Evolutionary conservation across 495 filamentous ascomycete species (phyloP).

Genomic region (Schizothecium vesticola): DNA sequence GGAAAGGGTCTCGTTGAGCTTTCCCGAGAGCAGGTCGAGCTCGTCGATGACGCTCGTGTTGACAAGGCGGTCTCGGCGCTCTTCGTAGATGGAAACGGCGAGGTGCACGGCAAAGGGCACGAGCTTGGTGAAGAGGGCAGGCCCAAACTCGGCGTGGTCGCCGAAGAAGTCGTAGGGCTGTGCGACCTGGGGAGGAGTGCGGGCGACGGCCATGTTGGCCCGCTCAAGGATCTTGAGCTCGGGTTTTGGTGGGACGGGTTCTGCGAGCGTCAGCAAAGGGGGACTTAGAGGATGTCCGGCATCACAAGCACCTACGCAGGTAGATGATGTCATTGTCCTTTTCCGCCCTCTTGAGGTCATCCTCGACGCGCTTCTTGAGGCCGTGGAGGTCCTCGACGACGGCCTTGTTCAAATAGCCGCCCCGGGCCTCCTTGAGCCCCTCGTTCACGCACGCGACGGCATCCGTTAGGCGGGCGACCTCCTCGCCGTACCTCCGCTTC

Average conservation of each 20-base stretch:
- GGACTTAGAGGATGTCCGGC: neutral
- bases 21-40: constrained; percentile 73
- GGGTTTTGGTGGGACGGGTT: constrained; percentile 78
- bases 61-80: constrained; percentile 80
- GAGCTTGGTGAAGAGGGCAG: constrained; percentile 80
- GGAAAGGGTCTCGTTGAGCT: constrained; percentile 72
- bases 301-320: constrained; percentile 43
- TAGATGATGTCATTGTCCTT: constrained; percentile 97
- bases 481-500: constrained; percentile 91
- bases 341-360: constrained; percentile 87
- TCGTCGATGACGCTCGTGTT: constrained; percentile 81
- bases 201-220: constrained; percentile 79
- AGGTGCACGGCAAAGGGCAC: constrained; percentile 95
- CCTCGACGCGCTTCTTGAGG: constrained; percentile 72
- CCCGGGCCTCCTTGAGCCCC: constrained; percentile 72
- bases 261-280: constrained; percentile 25
- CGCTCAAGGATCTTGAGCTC: constrained; percentile 81
- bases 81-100: constrained; percentile 90
- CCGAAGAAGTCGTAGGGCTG: constrained; percentile 74
- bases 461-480: constrained; percentile 81
- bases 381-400: constrained; percentile 80
- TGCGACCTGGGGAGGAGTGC: constrained; percentile 75
- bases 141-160: constrained; percentile 72
- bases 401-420: constrained; percentile 71
- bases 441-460: constrained; percentile 78